These are phyloP conservation scores for Paraglomus occultum DNA, from an alignment of 192 early-diverging fungal genomes.

Conservation along the genomic window DNA sequence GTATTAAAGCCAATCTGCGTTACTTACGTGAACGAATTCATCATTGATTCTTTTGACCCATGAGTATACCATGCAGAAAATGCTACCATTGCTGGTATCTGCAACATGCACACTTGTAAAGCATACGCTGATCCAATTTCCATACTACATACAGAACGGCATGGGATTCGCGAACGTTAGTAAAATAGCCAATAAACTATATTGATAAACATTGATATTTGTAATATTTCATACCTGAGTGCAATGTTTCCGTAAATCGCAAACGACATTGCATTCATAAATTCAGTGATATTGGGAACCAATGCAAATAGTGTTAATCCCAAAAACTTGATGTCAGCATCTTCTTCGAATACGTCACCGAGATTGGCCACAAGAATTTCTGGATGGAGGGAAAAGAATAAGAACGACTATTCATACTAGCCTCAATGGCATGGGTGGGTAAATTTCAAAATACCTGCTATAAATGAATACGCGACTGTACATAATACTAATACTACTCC, in stretches of 20 bases:
- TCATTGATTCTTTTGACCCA: slow-evolving; percentile 12
- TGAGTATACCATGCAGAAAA: slow-evolving; percentile 67
- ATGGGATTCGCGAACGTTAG: too few relatives aligned
- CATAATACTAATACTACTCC: slow-evolving; percentile 75
- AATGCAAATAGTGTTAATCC: slow-evolving; percentile 93
- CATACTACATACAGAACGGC: slow-evolving; percentile 39
- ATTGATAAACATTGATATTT: too few relatives aligned
- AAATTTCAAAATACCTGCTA: slow-evolving; percentile 58
- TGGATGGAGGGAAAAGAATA: slow-evolving; percentile 7
- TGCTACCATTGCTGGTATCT: slow-evolving; percentile 91
- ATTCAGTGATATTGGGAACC: slow-evolving; percentile 96
- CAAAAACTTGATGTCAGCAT: slow-evolving; percentile 79
- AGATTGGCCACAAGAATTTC: slow-evolving; percentile 90
- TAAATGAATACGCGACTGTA: slow-evolving; percentile 81
- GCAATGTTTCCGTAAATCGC: slow-evolving; percentile 86
- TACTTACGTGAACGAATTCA: slow-evolving; percentile 26
- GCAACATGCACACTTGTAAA: slow-evolving; percentile 90
- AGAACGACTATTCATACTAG: not conserved
- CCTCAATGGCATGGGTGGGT: not conserved
- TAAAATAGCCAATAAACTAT: too few relatives aligned
- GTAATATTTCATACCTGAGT: slow-evolving; percentile 35
- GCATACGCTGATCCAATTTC: slow-evolving; percentile 97
- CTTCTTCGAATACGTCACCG: slow-evolving; percentile 71
- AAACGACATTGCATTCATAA: slow-evolving; percentile 93
- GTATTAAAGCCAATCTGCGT: not conserved